Evolutionary conservation across 2,329 filamentous ascomycete species (phyloP).

Genomic region (Periconia sp.): DNA sequence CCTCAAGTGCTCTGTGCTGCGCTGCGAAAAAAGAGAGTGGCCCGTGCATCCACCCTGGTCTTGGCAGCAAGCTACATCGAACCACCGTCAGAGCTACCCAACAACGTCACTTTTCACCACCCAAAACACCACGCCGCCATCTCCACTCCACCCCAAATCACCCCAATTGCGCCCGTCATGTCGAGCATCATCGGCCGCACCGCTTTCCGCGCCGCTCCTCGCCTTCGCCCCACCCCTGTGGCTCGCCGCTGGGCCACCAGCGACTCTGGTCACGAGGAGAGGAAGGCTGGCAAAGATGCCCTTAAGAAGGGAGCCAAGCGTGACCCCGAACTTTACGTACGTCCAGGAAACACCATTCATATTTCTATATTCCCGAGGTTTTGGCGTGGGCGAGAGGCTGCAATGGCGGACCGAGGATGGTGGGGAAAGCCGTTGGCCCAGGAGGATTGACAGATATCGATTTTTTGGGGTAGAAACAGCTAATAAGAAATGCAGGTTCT

Average conservation of each 20-base stretch:
- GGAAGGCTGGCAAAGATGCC: constrained; percentile 48
- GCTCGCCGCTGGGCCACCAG: constrained; percentile 40
- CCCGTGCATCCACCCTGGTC: constrained; percentile 14
- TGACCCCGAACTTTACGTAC: constrained; percentile 76
- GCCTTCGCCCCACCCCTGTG: constrained; percentile 43
- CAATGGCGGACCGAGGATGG: neutral
- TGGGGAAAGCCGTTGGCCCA: neutral
- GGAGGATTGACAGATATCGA: too few species aligned
- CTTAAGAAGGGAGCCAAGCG: constrained; percentile 66
- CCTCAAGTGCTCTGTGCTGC: too few species aligned
- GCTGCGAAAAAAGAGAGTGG: constrained; percentile 1
- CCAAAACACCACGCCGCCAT: constrained; percentile 3
- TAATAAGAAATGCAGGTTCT: constrained; percentile 67
- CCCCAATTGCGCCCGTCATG: constrained; percentile 41
- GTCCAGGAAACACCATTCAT: constrained; percentile 22
- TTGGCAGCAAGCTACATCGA: constrained; percentile 17
- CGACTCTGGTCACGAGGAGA: constrained; percentile 47
- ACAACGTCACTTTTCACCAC: constrained; percentile 15
- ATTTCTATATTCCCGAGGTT: neutral
- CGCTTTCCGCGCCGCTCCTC: constrained; percentile 50
- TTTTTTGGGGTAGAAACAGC: constrained; percentile 8
- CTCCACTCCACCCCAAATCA: constrained; percentile 15
- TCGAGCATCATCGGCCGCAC: constrained; percentile 49
- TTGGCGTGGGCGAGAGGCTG: neutral
- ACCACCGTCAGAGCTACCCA: constrained; percentile 20